These are phyloP conservation scores for Lipomyces orientalis DNA, from an alignment of 805 yeast genomes.

Conservation along the genomic window DNA sequence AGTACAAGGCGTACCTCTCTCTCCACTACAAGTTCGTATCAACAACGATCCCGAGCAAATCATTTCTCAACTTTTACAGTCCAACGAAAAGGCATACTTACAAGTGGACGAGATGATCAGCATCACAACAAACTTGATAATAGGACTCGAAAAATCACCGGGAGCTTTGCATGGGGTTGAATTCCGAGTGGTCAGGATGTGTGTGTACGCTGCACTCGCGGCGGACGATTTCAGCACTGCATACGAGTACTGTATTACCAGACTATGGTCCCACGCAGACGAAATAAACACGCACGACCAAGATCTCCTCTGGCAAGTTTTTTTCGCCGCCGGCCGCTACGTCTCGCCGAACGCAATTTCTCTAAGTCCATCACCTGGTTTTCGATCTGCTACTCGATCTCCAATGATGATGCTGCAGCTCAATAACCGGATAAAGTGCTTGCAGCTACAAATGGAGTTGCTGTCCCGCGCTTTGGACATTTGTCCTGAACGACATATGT, in stretches of 20 bases:
- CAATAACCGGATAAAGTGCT: slow-evolving; percentile 47
- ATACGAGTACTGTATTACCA: slow-evolving; percentile 45
- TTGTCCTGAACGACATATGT: slow-evolving; percentile 62
- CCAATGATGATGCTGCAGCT: slow-evolving; percentile 41
- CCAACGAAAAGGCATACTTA: slow-evolving; percentile 43
- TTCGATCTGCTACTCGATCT: slow-evolving; percentile 1
- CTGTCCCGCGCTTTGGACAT: slow-evolving; percentile 58
- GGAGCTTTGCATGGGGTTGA: slow-evolving; percentile 20
- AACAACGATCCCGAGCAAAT: slow-evolving; percentile 41
- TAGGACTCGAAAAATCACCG: slow-evolving; percentile 19
- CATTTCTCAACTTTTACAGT: slow-evolving; percentile 43
- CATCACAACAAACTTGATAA: slow-evolving; percentile 19
- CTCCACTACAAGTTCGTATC: slow-evolving; percentile 40
- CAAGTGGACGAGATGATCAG: slow-evolving; percentile 39
- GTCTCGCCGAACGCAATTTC: slow-evolving; percentile 51
- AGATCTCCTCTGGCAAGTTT: slow-evolving; percentile 65
- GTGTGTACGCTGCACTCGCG: slow-evolving; percentile 70
- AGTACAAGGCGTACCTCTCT: slow-evolving; percentile 41
- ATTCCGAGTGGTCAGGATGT: slow-evolving; percentile 45
- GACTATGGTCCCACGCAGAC: slow-evolving; percentile 29
- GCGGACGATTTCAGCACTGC: slow-evolving; percentile 69
- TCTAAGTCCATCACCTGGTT: slow-evolving; percentile 19
- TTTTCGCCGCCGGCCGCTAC: slow-evolving; percentile 74
- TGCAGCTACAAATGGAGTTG: slow-evolving; percentile 60
- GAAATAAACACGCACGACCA: slow-evolving; percentile 40